A percentile compares a stretch with the other conserved stretches of the same genome.
Evolutionary conservation across 2,329 filamentous ascomycete species (phyloP).

Genomic region (Fusarium marasasianum): DNA sequence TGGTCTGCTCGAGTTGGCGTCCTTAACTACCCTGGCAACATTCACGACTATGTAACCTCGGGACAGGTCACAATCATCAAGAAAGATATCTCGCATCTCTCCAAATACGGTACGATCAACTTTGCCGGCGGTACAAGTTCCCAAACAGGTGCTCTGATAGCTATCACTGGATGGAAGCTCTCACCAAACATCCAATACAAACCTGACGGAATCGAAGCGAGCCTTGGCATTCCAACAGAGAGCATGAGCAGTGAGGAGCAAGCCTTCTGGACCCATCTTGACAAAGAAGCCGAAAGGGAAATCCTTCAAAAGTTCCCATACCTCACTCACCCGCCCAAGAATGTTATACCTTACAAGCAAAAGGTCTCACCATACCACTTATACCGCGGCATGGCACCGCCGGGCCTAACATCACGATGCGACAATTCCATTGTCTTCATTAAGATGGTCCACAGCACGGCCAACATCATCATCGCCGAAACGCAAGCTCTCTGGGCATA

Average conservation of each 20-base stretch:
- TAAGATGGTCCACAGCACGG: not conserved
- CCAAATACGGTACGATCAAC: not conserved
- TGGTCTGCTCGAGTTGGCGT: not conserved
- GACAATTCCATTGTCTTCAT: not conserved
- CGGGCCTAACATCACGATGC: not conserved
- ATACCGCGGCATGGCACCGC: not conserved
- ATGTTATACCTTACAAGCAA: not conserved
- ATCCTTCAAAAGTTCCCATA: not conserved
- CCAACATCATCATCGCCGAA: not conserved
- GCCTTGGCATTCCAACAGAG: not conserved
- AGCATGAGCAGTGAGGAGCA: not conserved
- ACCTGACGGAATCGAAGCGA: not conserved
- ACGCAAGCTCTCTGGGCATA: not conserved
- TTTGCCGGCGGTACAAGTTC: not conserved
- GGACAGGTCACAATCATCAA: not conserved
- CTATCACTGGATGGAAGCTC: not conserved
- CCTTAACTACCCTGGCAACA: not conserved
- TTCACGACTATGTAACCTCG: not conserved
- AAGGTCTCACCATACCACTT: not conserved
- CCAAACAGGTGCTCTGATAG: not conserved
- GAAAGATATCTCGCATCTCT: not conserved
- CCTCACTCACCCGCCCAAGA: not conserved
- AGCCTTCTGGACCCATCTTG: not conserved
- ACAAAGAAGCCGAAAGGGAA: not conserved
- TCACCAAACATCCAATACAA: not conserved